Conservation (phyloP, 495 filamentous ascomycete species). For the Hyaloscypha hepaticicola region DNA sequence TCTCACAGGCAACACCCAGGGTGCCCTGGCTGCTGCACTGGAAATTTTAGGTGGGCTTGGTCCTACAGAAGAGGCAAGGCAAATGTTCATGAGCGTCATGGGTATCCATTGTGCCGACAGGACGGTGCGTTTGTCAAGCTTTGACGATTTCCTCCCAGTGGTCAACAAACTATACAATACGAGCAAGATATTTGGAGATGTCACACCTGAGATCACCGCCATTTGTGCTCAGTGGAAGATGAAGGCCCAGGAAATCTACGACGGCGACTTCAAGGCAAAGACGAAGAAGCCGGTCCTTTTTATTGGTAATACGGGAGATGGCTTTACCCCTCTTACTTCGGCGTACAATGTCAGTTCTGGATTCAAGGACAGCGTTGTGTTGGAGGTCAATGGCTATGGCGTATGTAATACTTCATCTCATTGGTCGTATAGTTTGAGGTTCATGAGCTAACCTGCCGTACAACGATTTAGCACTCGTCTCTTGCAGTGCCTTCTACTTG, state of each 20-base stretch:
- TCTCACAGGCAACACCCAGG: constrained; percentile 24
- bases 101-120: constrained; percentile 35
- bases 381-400: constrained; percentile 54
- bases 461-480: constrained; percentile 43
- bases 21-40: neutral
- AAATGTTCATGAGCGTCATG: constrained; percentile 1
- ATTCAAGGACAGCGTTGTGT: constrained; percentile 52
- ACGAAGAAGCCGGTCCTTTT: constrained; percentile 46
- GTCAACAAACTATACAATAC: constrained; percentile 27
- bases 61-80: neutral
- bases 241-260: constrained; percentile 43
- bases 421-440: neutral
- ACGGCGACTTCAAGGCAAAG: constrained; percentile 41
- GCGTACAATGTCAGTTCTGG: constrained; percentile 50
- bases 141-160: constrained; percentile 32
- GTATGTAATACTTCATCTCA: constrained; percentile 39
- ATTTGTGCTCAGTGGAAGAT: constrained; percentile 45
- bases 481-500: constrained; percentile 49
- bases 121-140: constrained; percentile 23
- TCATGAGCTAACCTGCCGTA: neutral
- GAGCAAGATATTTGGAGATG: constrained; percentile 28
- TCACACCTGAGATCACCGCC: constrained; percentile 20
- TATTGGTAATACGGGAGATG: constrained; percentile 44
- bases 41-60: neutral
- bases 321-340: constrained; percentile 42